phyloP scores from a whole-genome alignment of 768 basidiomycete genomes.

The Candolleomyces aberdarensis region DNA sequence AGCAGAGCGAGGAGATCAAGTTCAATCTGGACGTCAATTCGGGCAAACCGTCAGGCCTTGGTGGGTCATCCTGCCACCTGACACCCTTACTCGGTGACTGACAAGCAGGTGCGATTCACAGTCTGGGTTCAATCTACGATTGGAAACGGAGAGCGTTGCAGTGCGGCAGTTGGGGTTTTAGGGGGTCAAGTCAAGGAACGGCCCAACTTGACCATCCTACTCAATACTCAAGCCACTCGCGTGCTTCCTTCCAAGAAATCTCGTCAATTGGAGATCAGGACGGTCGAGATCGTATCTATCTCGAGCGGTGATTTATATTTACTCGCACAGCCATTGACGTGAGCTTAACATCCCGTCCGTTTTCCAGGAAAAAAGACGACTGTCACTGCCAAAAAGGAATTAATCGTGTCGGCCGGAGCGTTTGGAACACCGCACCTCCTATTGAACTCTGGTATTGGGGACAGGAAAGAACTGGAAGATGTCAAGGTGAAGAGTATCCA shows the following conservation, averaged over 20 bases:
- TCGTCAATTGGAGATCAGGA: too few species aligned
- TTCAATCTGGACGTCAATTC: neutral
- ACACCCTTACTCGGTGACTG: too few species aligned
- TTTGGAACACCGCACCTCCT: slow-evolving; percentile 30
- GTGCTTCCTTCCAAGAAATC: too few species aligned
- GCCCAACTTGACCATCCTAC: too few species aligned
- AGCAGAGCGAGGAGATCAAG: neutral
- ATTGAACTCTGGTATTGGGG: slow-evolving; percentile 30
- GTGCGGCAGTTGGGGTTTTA: too few species aligned
- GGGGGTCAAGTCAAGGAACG: too few species aligned
- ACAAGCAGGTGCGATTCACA: too few species aligned
- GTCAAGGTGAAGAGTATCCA: slow-evolving; percentile 19
- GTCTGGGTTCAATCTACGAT: too few species aligned
- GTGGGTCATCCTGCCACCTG: neutral
- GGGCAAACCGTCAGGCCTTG: neutral
- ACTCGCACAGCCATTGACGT: neutral
- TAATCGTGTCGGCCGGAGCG: slow-evolving; percentile 38
- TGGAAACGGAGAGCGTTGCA: too few species aligned
- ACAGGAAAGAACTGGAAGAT: slow-evolving; percentile 10
- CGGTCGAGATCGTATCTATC: neutral
- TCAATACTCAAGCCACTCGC: too few species aligned
- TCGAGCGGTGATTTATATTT: neutral
- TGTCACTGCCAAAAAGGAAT: slow-evolving; percentile 43
- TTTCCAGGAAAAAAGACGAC: neutral
- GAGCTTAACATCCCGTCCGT: neutral